Percentiles rank a stretch among this genome's conserved stretches.
Conservation (phyloP, 2,329 filamentous ascomycete genomes). For the Aureobasidium sp. region DNA sequence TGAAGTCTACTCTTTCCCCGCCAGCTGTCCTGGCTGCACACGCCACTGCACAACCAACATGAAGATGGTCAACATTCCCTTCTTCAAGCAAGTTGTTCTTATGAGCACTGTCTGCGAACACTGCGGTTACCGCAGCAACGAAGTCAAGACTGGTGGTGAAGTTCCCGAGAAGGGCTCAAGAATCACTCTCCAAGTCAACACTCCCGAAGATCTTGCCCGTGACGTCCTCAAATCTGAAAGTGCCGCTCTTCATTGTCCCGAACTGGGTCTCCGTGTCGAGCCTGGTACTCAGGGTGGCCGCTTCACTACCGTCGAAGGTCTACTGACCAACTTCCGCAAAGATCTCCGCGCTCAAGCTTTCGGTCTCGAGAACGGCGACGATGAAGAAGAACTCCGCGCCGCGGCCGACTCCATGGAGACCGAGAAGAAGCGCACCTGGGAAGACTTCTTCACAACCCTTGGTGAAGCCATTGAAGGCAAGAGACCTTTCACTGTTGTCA, state of each 20-base stretch:
- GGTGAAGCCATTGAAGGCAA: slow-evolving; percentile 72
- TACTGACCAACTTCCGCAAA: slow-evolving; percentile 84
- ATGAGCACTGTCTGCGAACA: slow-evolving; percentile 89
- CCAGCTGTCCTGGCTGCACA: slow-evolving; percentile 83
- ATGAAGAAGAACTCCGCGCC: slow-evolving; percentile 25
- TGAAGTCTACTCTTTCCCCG: slow-evolving; percentile 87
- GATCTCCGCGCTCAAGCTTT: slow-evolving; percentile 87
- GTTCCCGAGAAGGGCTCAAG: slow-evolving; percentile 78
- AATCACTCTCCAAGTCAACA: slow-evolving; percentile 67
- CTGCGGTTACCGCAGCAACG: slow-evolving; percentile 87
- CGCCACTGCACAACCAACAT: slow-evolving; percentile 84
- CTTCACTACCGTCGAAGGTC: slow-evolving; percentile 93
- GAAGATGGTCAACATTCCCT: slow-evolving; percentile 97
- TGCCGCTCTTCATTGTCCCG: slow-evolving; percentile 76
- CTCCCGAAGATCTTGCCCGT: slow-evolving; percentile 64
- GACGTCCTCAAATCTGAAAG: slow-evolving; percentile 97
- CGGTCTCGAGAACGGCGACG: slow-evolving; percentile 52
- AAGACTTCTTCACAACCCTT: slow-evolving; percentile 68
- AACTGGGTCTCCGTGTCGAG: slow-evolving; percentile 79
- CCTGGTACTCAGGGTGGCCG: slow-evolving; percentile 90
- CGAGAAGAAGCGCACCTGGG: slow-evolving; percentile 64
- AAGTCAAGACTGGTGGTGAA: slow-evolving; percentile 94
- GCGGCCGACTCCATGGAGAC: slow-evolving; percentile 71
- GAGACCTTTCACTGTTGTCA: slow-evolving; percentile 69
- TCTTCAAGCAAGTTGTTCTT: slow-evolving; percentile 94